Evolutionary conservation across 495 filamentous ascomycete genomes (phyloP), one percentile per base, ranked within the genome.

Genomic region (Recurvomyces mirabilis): DNA sequence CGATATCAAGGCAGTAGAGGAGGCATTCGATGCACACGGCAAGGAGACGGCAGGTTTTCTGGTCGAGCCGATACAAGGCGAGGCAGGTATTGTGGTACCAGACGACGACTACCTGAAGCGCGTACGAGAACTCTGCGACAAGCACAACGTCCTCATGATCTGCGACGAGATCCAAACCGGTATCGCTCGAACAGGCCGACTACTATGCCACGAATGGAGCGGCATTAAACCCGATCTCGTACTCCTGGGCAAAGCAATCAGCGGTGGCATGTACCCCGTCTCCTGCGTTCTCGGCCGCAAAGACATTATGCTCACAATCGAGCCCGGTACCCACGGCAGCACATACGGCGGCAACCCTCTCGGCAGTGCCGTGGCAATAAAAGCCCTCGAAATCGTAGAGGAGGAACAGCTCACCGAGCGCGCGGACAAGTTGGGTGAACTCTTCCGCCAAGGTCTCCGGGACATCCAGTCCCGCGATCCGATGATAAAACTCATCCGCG

Each of bases 161-260:
- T 94, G 86, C 60, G 91, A 99, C 59, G 91, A 99, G 75, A 95
- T 99, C 58, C 91, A 99, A 65, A 99, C 93, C 19, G 79, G 89
- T 53, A 93, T 99, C 65, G 93, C 87, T 41, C 78, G 91, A 42
- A 96, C 93, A 12, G 91, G 91, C 19, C 81, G 81, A 54, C 79
- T 99, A 63, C 72, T 99, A 20, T 96, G 91, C 70, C 80, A 79
- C 56, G 80, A 96, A 63, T 95, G 93, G 87, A 81, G 84, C 40
- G 82, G 79, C 46, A 84, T 99, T 69, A 91, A 87, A 67, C 91
- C 91, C 13, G 93, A 99, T 60, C 68, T 99, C 58, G 81, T 99
- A 21, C 75, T 93, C 39, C 74, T 99, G 30, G 91, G 91, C 49
- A 99, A 99, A 71, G 91, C 91, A 47, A 89, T 99, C 57, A 93